Evolutionary conservation across 768 basidiomycete species (phyloP), one percentile per base, ranked within the genome.

Genomic region (Pleurotus giganteus): DNA sequence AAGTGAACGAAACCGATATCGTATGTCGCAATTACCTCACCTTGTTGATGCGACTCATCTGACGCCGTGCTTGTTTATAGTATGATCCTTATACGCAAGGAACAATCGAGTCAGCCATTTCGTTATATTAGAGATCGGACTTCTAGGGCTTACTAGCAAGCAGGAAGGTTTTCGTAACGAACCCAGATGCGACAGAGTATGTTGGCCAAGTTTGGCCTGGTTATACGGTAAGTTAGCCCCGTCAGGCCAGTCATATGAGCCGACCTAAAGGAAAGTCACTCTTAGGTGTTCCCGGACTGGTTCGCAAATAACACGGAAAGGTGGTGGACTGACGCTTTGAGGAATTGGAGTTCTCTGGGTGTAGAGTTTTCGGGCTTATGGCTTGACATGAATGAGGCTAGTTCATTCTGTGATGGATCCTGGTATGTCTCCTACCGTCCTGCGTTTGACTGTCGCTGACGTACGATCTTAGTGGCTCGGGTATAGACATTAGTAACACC

Each of bases 161-260:
- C 57, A 87, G 86, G n/a, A 78, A 81, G 45, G 78, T 83, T 0
- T 91, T 85, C 66, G 79, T 92, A 47, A 89, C 82, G 60, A 90
- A 91, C 65, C 85, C 84, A 0, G 85, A 91, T 61, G 84, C 83
- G 0, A 78, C 83, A 32, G 78, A 85, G 61, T 91, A 87, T 65
- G 64, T 89, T 1, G 90, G 90, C 9, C 77, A 84, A 63, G 88
- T 89, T 7, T 91, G 86, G 88, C 88, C 89, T 13, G 87, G 89
- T 21, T 85, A 81, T 67, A 85, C 86, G 5, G 86, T 83, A 31
- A 15, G 75, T 63, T 17, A n/a, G n/a, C 45, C n/a, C 31, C n/a
- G n/a, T n/a, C n/a, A n/a, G n/a, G n/a, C n/a, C n/a, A n/a, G n/a
- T n/a, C n/a, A n/a, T n/a, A n/a, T n/a, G n/a, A n/a, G n/a, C n/a